Conservation (phyloP, 2,329 filamentous ascomycete species). For the Trichoderma sp. region DNA sequence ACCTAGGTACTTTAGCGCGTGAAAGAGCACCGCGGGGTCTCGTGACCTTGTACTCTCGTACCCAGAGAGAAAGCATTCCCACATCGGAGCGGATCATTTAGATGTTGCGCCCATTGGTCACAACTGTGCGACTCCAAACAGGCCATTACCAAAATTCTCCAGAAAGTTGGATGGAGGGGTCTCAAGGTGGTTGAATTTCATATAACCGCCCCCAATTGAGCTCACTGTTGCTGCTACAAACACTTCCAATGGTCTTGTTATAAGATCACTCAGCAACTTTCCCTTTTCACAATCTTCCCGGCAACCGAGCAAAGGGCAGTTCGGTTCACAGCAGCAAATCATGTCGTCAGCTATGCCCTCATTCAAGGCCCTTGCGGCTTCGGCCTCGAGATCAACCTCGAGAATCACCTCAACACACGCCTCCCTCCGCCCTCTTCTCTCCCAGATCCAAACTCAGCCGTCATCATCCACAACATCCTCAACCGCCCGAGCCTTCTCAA, state of each 20-base stretch:
- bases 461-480: background rate
- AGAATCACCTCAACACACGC: constrained; percentile 19
- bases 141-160: constrained; percentile 12
- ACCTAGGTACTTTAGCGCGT: constrained; percentile 16
- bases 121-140: constrained; percentile 6
- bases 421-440: background rate
- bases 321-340: background rate
- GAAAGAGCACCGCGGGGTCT: constrained; percentile 37
- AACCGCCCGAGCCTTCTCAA: constrained; percentile 36
- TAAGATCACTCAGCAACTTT: background rate
- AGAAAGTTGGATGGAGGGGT: background rate
- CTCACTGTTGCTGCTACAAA: background rate
- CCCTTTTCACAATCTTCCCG: background rate
- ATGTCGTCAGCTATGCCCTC: constrained; percentile 13
- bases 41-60: constrained; percentile 28
- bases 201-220: background rate
- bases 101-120: background rate
- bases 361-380: constrained; percentile 10
- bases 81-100: constrained; percentile 15
- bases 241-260: background rate
- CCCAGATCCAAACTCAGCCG: background rate
- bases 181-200: background rate
- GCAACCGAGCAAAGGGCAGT: background rate
- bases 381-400: constrained; percentile 14
- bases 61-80: background rate